phyloP scores from a whole-genome alignment of 495 filamentous ascomycete species.

The Apiosordaria backusii region DNA sequence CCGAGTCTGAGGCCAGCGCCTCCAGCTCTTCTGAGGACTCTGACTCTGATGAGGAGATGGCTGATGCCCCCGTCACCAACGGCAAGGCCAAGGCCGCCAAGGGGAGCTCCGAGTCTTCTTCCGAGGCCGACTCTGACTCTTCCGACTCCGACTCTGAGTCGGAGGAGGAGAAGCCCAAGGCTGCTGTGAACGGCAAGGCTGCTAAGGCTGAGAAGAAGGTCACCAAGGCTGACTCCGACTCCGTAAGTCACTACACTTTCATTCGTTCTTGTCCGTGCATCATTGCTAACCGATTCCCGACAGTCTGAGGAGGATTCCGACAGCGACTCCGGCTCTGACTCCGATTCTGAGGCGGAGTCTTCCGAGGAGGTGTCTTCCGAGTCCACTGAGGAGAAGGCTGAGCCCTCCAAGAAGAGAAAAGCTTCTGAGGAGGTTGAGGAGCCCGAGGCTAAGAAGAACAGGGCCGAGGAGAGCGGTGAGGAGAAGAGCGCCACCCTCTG shows the following conservation, averaged over 20 bases:
- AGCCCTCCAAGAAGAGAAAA: slow-evolving; percentile 50
- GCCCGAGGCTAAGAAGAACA: slow-evolving; percentile 72
- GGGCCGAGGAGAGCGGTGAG: slow-evolving; percentile 51
- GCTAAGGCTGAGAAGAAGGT: slow-evolving; percentile 37
- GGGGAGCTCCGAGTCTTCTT: slow-evolving; percentile 24
- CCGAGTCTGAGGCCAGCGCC: slow-evolving; percentile 12
- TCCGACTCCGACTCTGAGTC: slow-evolving; percentile 39
- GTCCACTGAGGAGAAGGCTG: slow-evolving; percentile 42
- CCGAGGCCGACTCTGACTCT: slow-evolving; percentile 38
- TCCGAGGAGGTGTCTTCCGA: slow-evolving; percentile 38
- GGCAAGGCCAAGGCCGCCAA: slow-evolving; percentile 38
- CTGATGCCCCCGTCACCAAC: slow-evolving; percentile 42
- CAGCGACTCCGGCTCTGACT: slow-evolving; percentile 16
- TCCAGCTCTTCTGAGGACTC: slow-evolving; percentile 27
- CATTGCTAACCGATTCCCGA: slow-evolving; percentile 11
- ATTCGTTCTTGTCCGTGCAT: background rate
- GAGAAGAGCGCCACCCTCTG: slow-evolving; percentile 68
- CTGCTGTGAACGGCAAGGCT: slow-evolving; percentile 22
- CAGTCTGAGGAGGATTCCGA: slow-evolving; percentile 30
- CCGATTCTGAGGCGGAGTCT: slow-evolving; percentile 24
- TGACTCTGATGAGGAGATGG: slow-evolving; percentile 48
- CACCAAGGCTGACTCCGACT: slow-evolving; percentile 39
- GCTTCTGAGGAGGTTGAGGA: slow-evolving; percentile 59
- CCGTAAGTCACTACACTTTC: slow-evolving; percentile 28
- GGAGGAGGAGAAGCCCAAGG: slow-evolving; percentile 39